A percentile compares a stretch with the other conserved stretches of the same genome.
phyloP scores from a whole-genome alignment of 306 rosid genomes.

The Acacia crassicarpa region DNA sequence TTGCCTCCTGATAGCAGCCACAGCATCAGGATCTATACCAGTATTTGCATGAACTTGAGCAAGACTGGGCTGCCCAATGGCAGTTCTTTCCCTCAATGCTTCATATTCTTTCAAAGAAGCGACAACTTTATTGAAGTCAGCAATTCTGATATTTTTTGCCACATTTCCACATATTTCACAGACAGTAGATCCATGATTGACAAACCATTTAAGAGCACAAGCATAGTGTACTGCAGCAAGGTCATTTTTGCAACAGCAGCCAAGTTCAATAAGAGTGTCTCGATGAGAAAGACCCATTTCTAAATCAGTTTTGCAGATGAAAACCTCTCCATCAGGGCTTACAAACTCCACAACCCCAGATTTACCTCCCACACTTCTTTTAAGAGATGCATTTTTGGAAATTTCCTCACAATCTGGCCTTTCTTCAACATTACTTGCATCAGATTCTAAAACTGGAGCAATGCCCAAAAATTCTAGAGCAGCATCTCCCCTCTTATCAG shows the following conservation, averaged over 20 bases:
- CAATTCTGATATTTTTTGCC: constrained; percentile 72
- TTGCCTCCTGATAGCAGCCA: constrained; percentile 93
- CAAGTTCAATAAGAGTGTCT: constrained; percentile 78
- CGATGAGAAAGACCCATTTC: constrained; percentile 73
- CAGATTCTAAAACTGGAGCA: constrained; percentile 42
- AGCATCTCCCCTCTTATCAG: constrained; percentile 84
- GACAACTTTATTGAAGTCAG: constrained; percentile 75
- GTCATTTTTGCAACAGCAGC: constrained; percentile 94
- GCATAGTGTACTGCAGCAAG: constrained; percentile 92
- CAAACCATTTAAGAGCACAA: constrained; percentile 97
- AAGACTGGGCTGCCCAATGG: constrained; percentile 66
- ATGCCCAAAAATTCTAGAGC: constrained; percentile 74
- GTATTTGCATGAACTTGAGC: constrained; percentile 43
- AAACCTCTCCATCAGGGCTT: constrained; percentile 92
- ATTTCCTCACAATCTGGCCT: constrained; percentile 36
- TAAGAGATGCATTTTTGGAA: constrained; percentile 29
- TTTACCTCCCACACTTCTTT: constrained; percentile 45
- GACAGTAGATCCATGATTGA: constrained; percentile 88
- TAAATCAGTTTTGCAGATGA: constrained; percentile 69
- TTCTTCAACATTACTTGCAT: constrained; percentile 37
- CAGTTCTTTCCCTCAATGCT: constrained; percentile 85
- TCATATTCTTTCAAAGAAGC: constrained; percentile 81
- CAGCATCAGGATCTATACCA: constrained; percentile 88
- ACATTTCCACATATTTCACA: constrained; percentile 88
- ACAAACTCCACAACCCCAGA: constrained; percentile 66